These are phyloP conservation scores for Monosporozyma yasuniensis DNA, from an alignment of 805 yeast genomes.

Conservation along the genomic window DNA sequence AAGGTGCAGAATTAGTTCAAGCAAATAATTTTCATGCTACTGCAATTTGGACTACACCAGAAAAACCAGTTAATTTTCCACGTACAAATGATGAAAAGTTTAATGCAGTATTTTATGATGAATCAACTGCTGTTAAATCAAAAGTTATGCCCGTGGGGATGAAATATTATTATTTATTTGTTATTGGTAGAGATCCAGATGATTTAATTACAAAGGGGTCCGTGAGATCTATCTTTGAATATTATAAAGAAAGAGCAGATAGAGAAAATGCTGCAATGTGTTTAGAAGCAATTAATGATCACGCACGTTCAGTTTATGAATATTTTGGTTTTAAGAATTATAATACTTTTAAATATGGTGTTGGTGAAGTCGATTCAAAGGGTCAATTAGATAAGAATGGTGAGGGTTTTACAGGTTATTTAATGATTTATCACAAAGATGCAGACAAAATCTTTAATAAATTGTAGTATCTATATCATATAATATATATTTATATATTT, in stretches of 20 bases:
- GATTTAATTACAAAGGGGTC: constrained; percentile 25
- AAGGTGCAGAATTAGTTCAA: constrained; percentile 28
- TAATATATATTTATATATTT: neutral
- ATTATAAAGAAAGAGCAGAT: constrained; percentile 26
- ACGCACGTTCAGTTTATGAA: constrained; percentile 29
- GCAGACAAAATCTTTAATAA: constrained; percentile 6
- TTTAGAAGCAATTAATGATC: constrained; percentile 29
- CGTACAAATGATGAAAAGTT: constrained; percentile 23
- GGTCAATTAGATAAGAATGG: constrained; percentile 26
- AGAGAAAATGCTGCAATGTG: constrained; percentile 24
- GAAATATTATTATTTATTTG: constrained; percentile 26
- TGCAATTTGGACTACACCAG: constrained; percentile 26
- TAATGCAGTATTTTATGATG: constrained; percentile 24
- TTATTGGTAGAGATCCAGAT: constrained; percentile 27
- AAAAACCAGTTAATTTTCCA: constrained; percentile 17
- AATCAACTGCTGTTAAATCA: constrained; percentile 13
- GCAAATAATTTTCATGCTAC: constrained; percentile 29
- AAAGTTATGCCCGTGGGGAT: constrained; percentile 22
- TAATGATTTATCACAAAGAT: constrained; percentile 29
- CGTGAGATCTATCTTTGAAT: constrained; percentile 25
- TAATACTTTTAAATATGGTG: constrained; percentile 24
- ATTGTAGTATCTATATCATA: neutral
- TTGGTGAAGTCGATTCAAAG: constrained; percentile 23
- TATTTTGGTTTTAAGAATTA: constrained; percentile 29
- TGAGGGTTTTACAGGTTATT: constrained; percentile 24